These are phyloP conservation scores for Colletotrichum zoysiae DNA, from an alignment of 2,329 filamentous ascomycete species.

Conservation along the genomic window DNA sequence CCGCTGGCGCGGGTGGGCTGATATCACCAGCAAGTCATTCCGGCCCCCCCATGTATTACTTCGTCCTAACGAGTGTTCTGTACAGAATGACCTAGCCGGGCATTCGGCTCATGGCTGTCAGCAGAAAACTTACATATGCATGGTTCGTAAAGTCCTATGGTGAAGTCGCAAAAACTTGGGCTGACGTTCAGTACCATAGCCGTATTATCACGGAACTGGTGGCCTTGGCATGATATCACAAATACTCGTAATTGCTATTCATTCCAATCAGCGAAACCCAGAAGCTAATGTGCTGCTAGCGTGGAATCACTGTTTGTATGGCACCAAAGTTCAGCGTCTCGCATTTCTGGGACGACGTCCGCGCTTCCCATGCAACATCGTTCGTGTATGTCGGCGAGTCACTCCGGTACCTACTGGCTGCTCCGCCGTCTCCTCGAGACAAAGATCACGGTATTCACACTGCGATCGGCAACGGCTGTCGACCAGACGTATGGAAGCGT, in stretches of 20 bases:
- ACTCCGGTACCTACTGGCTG: constrained; percentile 78
- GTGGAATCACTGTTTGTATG: constrained; percentile 69
- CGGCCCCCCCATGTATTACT: background rate
- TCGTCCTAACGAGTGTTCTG: background rate
- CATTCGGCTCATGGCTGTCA: background rate
- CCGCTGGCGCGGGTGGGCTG: constrained; percentile 53
- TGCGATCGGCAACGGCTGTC: constrained; percentile 76
- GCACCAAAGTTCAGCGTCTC: constrained; percentile 76
- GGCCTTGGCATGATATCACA: constrained; percentile 69
- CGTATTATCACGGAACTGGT: constrained; percentile 80
- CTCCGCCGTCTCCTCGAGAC: constrained; percentile 73
- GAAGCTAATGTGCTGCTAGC: background rate
- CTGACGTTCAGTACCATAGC: constrained; percentile 40
- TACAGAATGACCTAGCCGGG: constrained; percentile 14
- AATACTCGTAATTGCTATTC: constrained; percentile 55
- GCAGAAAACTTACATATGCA: constrained; percentile 30
- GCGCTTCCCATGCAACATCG: constrained; percentile 74
- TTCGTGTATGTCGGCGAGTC: constrained; percentile 86
- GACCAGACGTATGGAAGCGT: constrained; percentile 76
- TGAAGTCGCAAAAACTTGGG: background rate
- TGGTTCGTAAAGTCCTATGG: background rate
- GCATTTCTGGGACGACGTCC: constrained; percentile 79
- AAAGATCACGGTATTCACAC: constrained; percentile 67
- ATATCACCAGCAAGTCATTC: background rate
- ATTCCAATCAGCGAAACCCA: constrained; percentile 46